These are phyloP conservation scores for Casuarina equisetifolia DNA, from an alignment of 306 rosid genomes.

Conservation along the genomic window DNA sequence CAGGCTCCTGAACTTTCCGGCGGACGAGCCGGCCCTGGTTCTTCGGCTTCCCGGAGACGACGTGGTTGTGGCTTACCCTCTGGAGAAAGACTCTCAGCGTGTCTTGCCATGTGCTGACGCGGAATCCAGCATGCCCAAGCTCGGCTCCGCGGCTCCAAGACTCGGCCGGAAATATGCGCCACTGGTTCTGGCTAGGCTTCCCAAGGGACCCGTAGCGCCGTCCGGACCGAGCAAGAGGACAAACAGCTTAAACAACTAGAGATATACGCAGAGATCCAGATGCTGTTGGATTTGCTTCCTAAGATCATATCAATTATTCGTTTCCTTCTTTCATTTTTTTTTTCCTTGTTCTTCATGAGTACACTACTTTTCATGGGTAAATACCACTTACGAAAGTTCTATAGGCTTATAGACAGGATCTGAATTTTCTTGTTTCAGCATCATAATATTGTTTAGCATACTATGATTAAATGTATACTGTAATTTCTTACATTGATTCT, in stretches of 20 bases:
- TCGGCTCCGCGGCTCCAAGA: constrained; percentile 7
- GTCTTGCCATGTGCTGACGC: constrained; percentile 17
- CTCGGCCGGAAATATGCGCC: constrained; percentile 34
- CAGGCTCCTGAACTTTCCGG: constrained; percentile 30
- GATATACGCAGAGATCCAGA: neutral
- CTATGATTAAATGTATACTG: neutral
- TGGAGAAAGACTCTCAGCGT: constrained; percentile 5
- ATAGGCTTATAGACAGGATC: neutral
- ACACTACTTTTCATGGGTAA: neutral
- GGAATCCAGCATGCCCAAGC: constrained; percentile 1
- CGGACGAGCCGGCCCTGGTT: constrained; percentile 3
- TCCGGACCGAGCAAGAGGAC: constrained; percentile 68
- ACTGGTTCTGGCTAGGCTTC: constrained; percentile 58
- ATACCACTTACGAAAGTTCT: constrained; percentile 9
- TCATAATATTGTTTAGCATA: neutral
- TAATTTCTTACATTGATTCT: too few species aligned
- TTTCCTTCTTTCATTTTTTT: neutral
- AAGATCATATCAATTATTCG: neutral
- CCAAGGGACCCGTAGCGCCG: constrained; percentile 52
- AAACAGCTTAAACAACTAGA: neutral
- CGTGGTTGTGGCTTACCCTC: neutral
- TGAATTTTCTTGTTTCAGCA: neutral
- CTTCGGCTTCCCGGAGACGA: constrained; percentile 29
- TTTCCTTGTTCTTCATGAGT: neutral
- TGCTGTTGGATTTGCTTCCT: neutral